Base-by-base conservation (phyloP, 352 stramenopile species). In the Phytophthora crassamura region DNA sequence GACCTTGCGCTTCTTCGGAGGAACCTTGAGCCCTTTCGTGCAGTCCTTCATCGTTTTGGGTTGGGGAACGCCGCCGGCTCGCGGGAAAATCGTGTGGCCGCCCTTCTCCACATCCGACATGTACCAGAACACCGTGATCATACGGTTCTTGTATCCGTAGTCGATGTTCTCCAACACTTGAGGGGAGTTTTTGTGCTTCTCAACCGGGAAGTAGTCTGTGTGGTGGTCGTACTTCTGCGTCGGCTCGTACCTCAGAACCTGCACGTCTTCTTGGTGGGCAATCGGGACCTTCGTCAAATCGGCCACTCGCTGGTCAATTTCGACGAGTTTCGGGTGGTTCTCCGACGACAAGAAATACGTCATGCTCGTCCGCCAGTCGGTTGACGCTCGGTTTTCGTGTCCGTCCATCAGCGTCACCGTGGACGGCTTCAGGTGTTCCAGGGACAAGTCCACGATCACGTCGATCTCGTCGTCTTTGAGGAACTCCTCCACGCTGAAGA, bases 41-140 rank as follows among this genome's bases (percentile, higher is more conserved):
- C 86, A 93, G 56, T 88, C 81, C 35, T 84, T 88, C 66, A 86
- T 90, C 2, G 67, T 61, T 10, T 25, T 30, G 0, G 84, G 86
- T 47, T 72, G 65, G 30, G 82, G 79, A 8, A 55, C 45, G 4
- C 84, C 82, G 7, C 83, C 84, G 4, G 77, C 72, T n/a, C 82
- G 82, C 3, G 86, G 80, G 59, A 93, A 94, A 63, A 86, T 90
- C n/a, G 86, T 93, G 66, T 93, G 80, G 2, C 86, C 84, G 52
- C 86, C 86, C 50, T 86, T 80, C 16, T 72, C 75, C 14, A 94
- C 84, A 40, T 93, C 84, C 34, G 84, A 94, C 86, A 94, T 94
- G 74, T 94, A 94, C 82, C 82, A 94, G 52, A 94, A 93, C 11
- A 94, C 84, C 1, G 86, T 94, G 67, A 91, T 91, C 84, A 94